phyloP scores from a whole-genome alignment of 305 asterid species.

The Fraxinus baroniana region DNA sequence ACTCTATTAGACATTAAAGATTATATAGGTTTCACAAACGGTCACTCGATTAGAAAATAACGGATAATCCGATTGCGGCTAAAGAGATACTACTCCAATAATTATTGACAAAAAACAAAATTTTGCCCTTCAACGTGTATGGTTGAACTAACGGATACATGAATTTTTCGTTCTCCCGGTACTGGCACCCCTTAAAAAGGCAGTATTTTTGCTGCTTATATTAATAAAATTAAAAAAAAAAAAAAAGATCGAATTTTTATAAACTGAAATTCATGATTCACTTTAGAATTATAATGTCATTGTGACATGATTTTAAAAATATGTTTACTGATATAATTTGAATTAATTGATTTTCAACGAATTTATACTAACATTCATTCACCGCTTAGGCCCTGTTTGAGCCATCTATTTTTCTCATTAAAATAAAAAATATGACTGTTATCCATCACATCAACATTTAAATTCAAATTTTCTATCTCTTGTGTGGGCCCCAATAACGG shows the following conservation, averaged over 20 bases:
- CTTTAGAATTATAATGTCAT: too few species aligned
- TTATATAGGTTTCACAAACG: not conserved
- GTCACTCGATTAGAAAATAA: not conserved
- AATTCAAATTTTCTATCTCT: too few species aligned
- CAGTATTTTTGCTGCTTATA: too few species aligned
- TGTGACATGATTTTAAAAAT: too few species aligned
- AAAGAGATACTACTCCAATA: not conserved
- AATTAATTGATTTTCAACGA: not conserved
- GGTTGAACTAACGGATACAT: not conserved
- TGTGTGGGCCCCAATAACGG: too few species aligned
- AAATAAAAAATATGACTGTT: too few species aligned
- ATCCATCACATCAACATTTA: too few species aligned
- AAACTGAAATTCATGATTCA: too few species aligned
- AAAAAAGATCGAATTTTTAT: too few species aligned
- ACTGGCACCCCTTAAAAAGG: not conserved
- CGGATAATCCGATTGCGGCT: not conserved
- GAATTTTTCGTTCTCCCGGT: not conserved
- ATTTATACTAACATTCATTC: not conserved
- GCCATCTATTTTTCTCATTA: too few species aligned
- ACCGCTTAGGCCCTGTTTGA: too few species aligned
- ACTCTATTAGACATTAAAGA: not conserved
- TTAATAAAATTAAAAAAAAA: too few species aligned
- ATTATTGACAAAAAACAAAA: not conserved
- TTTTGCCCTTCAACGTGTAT: not conserved
- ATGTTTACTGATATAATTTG: not conserved